Evolutionary conservation across 495 filamentous ascomycete genomes (phyloP), one percentile per base, ranked within the genome.

Genomic region (Aspergillus diversus): DNA sequence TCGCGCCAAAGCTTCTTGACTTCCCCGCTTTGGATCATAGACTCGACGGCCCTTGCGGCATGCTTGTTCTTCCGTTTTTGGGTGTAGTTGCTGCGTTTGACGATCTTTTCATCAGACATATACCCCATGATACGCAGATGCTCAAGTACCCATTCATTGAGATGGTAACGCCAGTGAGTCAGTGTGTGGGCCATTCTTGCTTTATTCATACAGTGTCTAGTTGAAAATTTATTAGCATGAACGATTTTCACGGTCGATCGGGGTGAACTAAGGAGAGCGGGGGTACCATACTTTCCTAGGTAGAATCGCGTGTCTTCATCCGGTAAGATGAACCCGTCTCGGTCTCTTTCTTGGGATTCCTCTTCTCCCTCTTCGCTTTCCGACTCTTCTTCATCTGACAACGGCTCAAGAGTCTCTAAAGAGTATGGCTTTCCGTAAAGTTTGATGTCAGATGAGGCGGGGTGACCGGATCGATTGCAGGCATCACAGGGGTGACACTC

Each of bases 351-450:
- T 34, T 77, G 72, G 4, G 67, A 64, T 6, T 81, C 77, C 5
- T 69, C 69, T 17, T 77, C 75, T 5, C 16, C 21, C 13, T 79
- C 75, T 13, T 66, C 67, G 5, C 79, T 74, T 32, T 69, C 71
- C 7, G 77, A 73, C 12, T 69, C 64, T 1, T 81, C 76, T 13
- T 76, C 73, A 5, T 84, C 70, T 7, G 80, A 81, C 2, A 93
- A 72, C 0, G 89, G 85, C 59, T 91, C 88, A 0, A 96, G 80
- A 0, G 87, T 88, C 5, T 87, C 73, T 33, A 86, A 81, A 57
- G 89, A 75, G 71, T 97, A 97, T 0, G 91, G 77, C 32, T 85
- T 82, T 5, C 92, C 93, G 7, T 70, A 73, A 61, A 96, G 86
- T 7, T 77, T 79, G 47, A 95, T 72, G 51, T 81, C 76, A 27